These are phyloP conservation scores for Arthroderma sp. DNA, from an alignment of 2,329 filamentous ascomycete species.

Conservation along the genomic window DNA sequence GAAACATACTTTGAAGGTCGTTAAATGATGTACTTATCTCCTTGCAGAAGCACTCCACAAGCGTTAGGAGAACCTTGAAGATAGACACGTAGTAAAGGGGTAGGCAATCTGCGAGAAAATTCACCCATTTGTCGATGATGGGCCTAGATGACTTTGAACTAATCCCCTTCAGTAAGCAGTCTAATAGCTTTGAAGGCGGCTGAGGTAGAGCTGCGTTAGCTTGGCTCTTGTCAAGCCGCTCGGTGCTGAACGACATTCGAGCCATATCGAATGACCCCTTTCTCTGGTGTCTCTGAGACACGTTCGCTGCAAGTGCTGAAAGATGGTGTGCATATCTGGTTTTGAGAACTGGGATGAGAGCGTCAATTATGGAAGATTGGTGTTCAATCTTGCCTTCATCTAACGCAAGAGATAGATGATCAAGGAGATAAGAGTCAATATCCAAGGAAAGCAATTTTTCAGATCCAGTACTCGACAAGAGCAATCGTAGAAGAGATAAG, in stretches of 20 bases:
- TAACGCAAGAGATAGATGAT: constrained; percentile 52
- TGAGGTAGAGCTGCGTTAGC: constrained; percentile 37
- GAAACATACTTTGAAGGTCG: constrained; percentile 46
- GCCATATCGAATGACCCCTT: constrained; percentile 32
- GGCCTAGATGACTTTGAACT: constrained; percentile 59
- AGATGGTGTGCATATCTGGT: constrained; percentile 37
- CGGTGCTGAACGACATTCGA: constrained; percentile 36
- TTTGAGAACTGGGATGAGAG: constrained; percentile 62
- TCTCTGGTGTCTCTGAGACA: constrained; percentile 27
- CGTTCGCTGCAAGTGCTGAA: constrained; percentile 23
- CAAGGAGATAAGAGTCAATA: constrained; percentile 59
- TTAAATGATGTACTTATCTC: constrained; percentile 64
- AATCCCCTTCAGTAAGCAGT: constrained; percentile 71
- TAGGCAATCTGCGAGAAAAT: constrained; percentile 69
- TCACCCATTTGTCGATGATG: constrained; percentile 83
- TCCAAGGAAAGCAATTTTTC: constrained; percentile 36
- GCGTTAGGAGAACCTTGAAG: constrained; percentile 78
- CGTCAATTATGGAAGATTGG: constrained; percentile 66
- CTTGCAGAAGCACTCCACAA: constrained; percentile 78
- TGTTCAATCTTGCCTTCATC: constrained; percentile 54
- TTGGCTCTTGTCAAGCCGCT: constrained; percentile 31
- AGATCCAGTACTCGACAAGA: constrained; percentile 30
- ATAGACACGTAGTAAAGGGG: constrained; percentile 74
- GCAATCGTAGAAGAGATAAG: constrained; percentile 50
- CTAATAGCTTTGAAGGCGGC: constrained; percentile 49